Evolutionary conservation across 768 basidiomycete genomes (phyloP).

Genomic region (Boletellus ananiceps): DNA sequence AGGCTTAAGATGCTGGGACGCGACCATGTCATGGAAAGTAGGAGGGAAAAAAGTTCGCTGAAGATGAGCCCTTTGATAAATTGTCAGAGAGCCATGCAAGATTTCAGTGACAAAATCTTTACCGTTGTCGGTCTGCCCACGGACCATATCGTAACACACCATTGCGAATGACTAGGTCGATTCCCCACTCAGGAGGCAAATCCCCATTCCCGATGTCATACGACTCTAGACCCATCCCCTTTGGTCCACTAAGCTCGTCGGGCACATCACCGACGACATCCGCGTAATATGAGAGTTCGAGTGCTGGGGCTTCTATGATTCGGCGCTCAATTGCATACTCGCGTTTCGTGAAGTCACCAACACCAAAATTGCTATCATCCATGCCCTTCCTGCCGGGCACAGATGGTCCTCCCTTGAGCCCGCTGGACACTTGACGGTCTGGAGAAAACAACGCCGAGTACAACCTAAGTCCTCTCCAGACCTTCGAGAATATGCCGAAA

Average conservation of each 20-base stretch:
- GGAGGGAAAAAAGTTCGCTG: conserved; percentile 84
- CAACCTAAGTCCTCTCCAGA: conserved; percentile 54
- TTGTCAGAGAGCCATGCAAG: conserved; percentile 2
- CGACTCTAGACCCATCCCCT: conserved; percentile 37
- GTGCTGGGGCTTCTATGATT: conserved; percentile 66
- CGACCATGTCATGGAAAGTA: conserved; percentile 58
- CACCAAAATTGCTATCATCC: conserved; percentile 54
- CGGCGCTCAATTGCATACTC: conserved; percentile 90
- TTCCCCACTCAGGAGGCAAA: conserved; percentile 87
- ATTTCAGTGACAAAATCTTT: conserved; percentile 9
- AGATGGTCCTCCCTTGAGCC: not conserved
- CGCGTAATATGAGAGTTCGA: conserved; percentile 84
- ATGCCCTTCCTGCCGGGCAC: conserved; percentile 26
- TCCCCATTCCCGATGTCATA: conserved; percentile 85
- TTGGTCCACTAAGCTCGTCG: conserved; percentile 24
- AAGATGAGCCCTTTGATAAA: conserved; percentile 53
- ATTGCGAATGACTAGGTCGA: conserved; percentile 76
- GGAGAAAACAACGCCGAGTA: conserved; percentile 34
- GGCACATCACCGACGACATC: conserved; percentile 83
- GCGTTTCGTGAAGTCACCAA: conserved; percentile 48
- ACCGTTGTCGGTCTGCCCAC: conserved; percentile 95
- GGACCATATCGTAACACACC: conserved; percentile 85
- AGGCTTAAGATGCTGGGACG: conserved; percentile 55
- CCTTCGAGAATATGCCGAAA: conserved; percentile 40
- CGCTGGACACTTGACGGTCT: not conserved